Evolutionary conservation across 2,329 filamentous ascomycete genomes (phyloP).

Genomic region (Aspergillus fijiensis): DNA sequence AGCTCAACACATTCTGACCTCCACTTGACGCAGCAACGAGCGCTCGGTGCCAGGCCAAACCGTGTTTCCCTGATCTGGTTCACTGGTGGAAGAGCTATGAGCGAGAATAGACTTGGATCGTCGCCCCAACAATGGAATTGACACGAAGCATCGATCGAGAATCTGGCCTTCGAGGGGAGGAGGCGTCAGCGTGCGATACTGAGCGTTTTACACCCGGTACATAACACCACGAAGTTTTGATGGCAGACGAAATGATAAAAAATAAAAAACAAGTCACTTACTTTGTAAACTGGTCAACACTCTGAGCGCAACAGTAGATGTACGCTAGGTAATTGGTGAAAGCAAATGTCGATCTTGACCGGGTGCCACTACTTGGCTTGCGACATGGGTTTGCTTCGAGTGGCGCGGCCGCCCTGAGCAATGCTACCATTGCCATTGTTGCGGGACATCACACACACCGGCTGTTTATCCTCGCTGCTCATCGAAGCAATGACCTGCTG

Average conservation of each 20-base stretch:
- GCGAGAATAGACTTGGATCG: background rate
- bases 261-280: background rate
- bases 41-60: background rate
- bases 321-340: background rate
- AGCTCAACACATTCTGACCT: background rate
- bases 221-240: no score
- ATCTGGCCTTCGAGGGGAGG: background rate
- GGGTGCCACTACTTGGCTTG: background rate
- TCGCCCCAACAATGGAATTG: background rate
- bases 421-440: conserved; percentile 54
- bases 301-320: background rate
- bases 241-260: no score
- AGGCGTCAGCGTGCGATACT: background rate
- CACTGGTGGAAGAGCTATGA: background rate
- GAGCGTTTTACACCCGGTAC: no score
- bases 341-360: background rate
- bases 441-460: conserved; percentile 86
- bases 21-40: background rate
- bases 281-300: background rate
- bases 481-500: conserved; percentile 78
- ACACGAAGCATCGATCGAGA: background rate
- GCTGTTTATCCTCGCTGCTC: conserved; percentile 71
- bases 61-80: background rate
- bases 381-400: conserved; percentile 19
- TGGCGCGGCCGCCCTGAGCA: conserved; percentile 47